phyloP scores from a whole-genome alignment of 352 stramenopile genomes.

The Globisporangium radiosum region DNA sequence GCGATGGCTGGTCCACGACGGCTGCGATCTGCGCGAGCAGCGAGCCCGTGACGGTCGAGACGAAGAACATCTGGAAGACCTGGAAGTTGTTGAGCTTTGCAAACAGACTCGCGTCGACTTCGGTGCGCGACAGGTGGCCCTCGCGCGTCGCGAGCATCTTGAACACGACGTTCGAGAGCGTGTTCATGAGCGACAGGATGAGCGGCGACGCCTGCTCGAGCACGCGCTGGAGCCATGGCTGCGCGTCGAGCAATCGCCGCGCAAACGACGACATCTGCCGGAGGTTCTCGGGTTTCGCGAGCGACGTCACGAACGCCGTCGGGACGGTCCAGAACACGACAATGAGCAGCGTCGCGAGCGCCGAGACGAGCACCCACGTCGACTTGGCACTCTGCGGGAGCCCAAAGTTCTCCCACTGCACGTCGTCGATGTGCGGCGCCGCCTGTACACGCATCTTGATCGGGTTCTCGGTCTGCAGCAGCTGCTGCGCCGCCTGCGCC shows the following conservation, averaged over 20 bases:
- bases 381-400: slow-evolving; percentile 47
- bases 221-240: slow-evolving; percentile 43
- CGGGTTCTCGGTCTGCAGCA: slow-evolving; percentile 65
- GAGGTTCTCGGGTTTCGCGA: slow-evolving; percentile 62
- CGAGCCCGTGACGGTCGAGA: slow-evolving; percentile 60
- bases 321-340: slow-evolving; percentile 78
- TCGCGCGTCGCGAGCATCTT: slow-evolving; percentile 54
- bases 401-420: slow-evolving; percentile 79
- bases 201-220: slow-evolving; percentile 64
- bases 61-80: slow-evolving; percentile 81
- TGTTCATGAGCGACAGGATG: slow-evolving; percentile 64
- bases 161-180: slow-evolving; percentile 60
- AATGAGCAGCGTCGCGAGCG: slow-evolving; percentile 43
- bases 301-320: slow-evolving; percentile 68
- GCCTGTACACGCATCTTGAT: slow-evolving; percentile 47
- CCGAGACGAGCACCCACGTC: slow-evolving; percentile 57
- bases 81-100: slow-evolving; percentile 75
- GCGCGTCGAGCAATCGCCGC: slow-evolving; percentile 26
- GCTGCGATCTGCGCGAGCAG: slow-evolving; percentile 49
- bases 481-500: slow-evolving; percentile 60
- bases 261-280: slow-evolving; percentile 45
- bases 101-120: slow-evolving; percentile 66
- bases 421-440: slow-evolving; percentile 60
- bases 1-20: slow-evolving; percentile 52
- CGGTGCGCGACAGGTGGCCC: slow-evolving; percentile 57